These are phyloP conservation scores for Backusella tarrabulga DNA, from an alignment of 192 early-diverging fungal species.

Conservation along the genomic window DNA sequence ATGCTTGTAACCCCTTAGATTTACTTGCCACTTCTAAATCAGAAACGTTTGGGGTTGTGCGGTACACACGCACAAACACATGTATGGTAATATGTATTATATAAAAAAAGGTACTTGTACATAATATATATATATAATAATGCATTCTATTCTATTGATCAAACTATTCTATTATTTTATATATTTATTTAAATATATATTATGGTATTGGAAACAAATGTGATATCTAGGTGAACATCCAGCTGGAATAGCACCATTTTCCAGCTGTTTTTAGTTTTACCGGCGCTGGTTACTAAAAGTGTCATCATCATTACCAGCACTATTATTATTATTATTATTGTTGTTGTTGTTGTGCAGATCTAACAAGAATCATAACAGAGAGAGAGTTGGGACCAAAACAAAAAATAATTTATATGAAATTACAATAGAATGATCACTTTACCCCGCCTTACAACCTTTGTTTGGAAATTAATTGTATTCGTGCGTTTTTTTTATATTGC, in stretches of 20 bases:
- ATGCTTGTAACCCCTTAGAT: neutral
- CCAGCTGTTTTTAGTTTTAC: neutral
- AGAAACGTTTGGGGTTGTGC: constrained; percentile 14
- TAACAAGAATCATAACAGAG: neutral
- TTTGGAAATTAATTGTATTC: constrained; percentile 1
- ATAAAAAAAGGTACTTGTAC: neutral
- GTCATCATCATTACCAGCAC: neutral
- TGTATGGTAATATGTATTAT: neutral
- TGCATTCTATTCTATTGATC: neutral
- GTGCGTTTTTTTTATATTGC: neutral
- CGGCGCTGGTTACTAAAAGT: neutral
- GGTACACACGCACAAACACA: constrained; percentile 11
- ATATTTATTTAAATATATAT: neutral
- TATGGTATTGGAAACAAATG: neutral
- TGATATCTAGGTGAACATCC: neutral
- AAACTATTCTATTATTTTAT: neutral
- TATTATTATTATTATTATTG: neutral
- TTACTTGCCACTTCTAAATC: constrained; percentile 5
- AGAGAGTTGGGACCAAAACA: neutral
- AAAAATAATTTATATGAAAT: neutral
- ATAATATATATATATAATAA: neutral
- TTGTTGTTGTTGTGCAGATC: constrained; percentile 1
- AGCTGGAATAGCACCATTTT: neutral
- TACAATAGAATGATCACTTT: neutral
- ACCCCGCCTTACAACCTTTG: neutral